A percentile compares a stretch with the other conserved stretches of the same genome.
Evolutionary conservation across 345 rosid species (phyloP).

Genomic region (Boechera retrofracta): DNA sequence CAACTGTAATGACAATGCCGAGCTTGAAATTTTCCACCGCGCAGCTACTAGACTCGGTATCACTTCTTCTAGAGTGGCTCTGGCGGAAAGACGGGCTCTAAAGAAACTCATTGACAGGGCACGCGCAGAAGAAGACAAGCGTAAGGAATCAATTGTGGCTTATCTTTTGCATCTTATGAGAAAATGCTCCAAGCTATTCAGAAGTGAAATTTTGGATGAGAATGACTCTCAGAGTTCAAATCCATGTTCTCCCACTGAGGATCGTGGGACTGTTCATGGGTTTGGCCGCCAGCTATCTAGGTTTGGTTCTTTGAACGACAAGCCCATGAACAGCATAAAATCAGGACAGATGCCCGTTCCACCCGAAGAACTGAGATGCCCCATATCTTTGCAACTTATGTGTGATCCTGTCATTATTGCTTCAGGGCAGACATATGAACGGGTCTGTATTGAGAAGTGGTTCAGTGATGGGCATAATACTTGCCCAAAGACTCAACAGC

Average conservation of each 20-base stretch:
- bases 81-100: slow-evolving; percentile 88
- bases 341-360: slow-evolving; percentile 79
- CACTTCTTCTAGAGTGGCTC: slow-evolving; percentile 88
- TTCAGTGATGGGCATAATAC: slow-evolving; percentile 86
- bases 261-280: slow-evolving; percentile 53
- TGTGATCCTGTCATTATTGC: slow-evolving; percentile 95
- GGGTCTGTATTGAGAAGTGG: slow-evolving; percentile 97
- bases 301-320: slow-evolving; percentile 75
- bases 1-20: slow-evolving; percentile 60
- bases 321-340: slow-evolving; percentile 53
- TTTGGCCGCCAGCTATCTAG: slow-evolving; percentile 88
- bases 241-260: slow-evolving; percentile 93
- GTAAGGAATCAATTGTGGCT: slow-evolving; percentile 96
- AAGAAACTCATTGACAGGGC: slow-evolving; percentile 95
- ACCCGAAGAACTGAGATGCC: slow-evolving; percentile 97
- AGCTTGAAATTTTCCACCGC: slow-evolving; percentile 85
- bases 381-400: slow-evolving; percentile 97
- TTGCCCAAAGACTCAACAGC: slow-evolving; percentile 96
- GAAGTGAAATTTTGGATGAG: slow-evolving; percentile 83
- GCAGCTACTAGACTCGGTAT: slow-evolving; percentile 83
- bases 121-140: slow-evolving; percentile 92
- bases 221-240: slow-evolving; percentile 89
- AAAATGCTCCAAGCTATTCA: slow-evolving; percentile 90
- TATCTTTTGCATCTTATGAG: slow-evolving; percentile 93
- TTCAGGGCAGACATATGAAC: slow-evolving; percentile 98